Evolutionary conservation across 495 filamentous ascomycete species (phyloP), one percentile per base, ranked within the genome.

Genomic region (Aspergillus haitiensis): DNA sequence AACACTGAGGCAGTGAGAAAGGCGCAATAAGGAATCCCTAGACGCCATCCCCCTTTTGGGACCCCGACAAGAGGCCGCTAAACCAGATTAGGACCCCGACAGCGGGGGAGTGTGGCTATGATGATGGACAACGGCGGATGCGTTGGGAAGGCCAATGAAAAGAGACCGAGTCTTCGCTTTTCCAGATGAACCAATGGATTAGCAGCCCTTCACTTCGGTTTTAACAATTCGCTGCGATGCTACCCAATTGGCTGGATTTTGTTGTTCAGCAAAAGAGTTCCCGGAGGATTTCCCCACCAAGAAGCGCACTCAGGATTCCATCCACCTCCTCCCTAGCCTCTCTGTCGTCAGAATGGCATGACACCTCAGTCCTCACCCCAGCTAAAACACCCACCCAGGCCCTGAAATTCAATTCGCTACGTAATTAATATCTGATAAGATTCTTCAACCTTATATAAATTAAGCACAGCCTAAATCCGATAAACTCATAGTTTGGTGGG

Each of bases 31-130:
- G 21, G 21, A 42, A 12, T 8, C 39, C 39, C n/a, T 1, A 46
- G 32, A n/a, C 49, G 50, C 60, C 34, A 55, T 55, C 12, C 61
- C 56, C 40, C 6, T 56, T 59, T 63, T 59, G 61, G 46, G 55
- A 55, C 49, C 61, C 61, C 61, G 61, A 63, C 56, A 16, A n/a
- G 5, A 7, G 6, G 8, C 51, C 66, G 62, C 73, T 74, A 75
- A 65, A 47, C 72, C 64, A 1, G 1, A 60, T 72, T 59, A 50
- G 65, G 75, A 70, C 69, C 69, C 70, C 71, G 73, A 77, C 68
- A 32, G 40, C 40, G 39, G 34, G 33, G 48, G 37, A 52, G n/a
- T n/a, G 48, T 52, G 56, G 56, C 56, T 52, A 7, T 34, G 35
- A 35, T 12, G 21, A 54, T 15, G 15, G 21, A 27, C 52, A 51